These are phyloP conservation scores for Aspergillus saccharolyticus DNA, from an alignment of 495 filamentous ascomycete genomes.

Conservation along the genomic window DNA sequence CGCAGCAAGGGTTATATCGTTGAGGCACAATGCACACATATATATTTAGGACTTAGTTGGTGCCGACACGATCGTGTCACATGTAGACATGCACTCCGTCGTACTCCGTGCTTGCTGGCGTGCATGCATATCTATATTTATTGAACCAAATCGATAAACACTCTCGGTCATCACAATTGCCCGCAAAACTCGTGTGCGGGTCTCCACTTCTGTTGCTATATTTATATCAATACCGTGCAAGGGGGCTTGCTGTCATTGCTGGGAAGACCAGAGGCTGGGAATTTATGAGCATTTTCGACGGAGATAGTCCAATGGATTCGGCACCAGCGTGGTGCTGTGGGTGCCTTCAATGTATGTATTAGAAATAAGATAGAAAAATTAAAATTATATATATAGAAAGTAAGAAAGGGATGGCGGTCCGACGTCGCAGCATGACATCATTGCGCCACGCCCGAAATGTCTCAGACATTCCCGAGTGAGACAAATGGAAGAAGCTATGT, in stretches of 20 bases:
- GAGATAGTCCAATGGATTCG: no score
- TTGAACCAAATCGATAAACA: no score
- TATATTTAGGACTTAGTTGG: no score
- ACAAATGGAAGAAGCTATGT: not conserved
- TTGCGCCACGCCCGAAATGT: not conserved
- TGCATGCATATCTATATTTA: no score
- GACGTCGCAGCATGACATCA: not conserved
- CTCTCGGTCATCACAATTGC: no score
- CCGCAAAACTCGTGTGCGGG: no score
- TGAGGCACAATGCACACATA: no score
- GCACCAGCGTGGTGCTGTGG: not conserved
- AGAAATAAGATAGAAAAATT: not conserved
- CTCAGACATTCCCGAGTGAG: not conserved
- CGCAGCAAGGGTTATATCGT: not conserved
- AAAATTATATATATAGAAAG: slow-evolving; percentile 7
- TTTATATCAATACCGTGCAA: not conserved
- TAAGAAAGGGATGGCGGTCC: not conserved
- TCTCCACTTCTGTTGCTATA: not conserved
- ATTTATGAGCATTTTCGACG: no score
- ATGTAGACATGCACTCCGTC: no score
- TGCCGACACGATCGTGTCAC: not conserved
- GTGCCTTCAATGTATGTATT: slow-evolving; percentile 5
- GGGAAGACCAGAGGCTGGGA: no score
- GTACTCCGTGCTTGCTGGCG: no score
- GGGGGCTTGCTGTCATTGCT: no score